These are phyloP conservation scores for Ascochyta rabiei DNA, from an alignment of 2,329 filamentous ascomycete genomes.

Conservation along the genomic window DNA sequence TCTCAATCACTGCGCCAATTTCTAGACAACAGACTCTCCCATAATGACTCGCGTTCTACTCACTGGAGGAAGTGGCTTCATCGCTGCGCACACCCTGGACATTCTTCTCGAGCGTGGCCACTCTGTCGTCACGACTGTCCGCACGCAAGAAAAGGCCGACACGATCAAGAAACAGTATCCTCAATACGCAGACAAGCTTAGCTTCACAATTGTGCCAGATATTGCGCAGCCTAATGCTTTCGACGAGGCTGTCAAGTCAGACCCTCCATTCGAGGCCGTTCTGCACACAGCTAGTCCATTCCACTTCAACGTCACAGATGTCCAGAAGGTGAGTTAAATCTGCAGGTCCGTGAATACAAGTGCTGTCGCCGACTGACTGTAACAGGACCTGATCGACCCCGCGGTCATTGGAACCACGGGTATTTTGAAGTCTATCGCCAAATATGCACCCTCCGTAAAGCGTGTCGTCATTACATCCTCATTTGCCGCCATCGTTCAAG, in stretches of 20 bases:
- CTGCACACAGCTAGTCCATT: slow-evolving; percentile 63
- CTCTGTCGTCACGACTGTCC: slow-evolving; percentile 67
- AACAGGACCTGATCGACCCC: slow-evolving; percentile 61
- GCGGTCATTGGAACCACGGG: slow-evolving; percentile 69
- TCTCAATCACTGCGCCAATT: neutral
- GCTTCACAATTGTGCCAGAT: slow-evolving; percentile 72
- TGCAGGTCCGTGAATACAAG: neutral
- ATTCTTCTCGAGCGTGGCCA: slow-evolving; percentile 62
- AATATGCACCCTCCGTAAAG: slow-evolving; percentile 69
- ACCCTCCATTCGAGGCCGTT: slow-evolving; percentile 73
- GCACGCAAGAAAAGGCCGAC: slow-evolving; percentile 66
- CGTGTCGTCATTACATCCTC: slow-evolving; percentile 74
- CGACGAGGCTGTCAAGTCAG: slow-evolving; percentile 62
- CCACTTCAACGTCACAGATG: slow-evolving; percentile 73
- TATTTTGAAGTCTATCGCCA: slow-evolving; percentile 66
- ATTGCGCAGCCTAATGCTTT: slow-evolving; percentile 74
- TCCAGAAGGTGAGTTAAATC: slow-evolving; percentile 61
- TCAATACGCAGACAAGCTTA: slow-evolving; percentile 57
- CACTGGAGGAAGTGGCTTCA: slow-evolving; percentile 66
- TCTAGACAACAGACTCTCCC: neutral
- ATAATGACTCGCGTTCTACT: slow-evolving; percentile 50
- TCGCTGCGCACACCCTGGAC: slow-evolving; percentile 69
- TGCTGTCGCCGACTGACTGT: slow-evolving; percentile 22
- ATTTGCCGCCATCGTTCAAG: slow-evolving; percentile 69
- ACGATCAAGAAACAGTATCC: slow-evolving; percentile 63